Base-by-base conservation (phyloP, 495 filamentous ascomycete species). In the Talaromyces ruber region DNA sequence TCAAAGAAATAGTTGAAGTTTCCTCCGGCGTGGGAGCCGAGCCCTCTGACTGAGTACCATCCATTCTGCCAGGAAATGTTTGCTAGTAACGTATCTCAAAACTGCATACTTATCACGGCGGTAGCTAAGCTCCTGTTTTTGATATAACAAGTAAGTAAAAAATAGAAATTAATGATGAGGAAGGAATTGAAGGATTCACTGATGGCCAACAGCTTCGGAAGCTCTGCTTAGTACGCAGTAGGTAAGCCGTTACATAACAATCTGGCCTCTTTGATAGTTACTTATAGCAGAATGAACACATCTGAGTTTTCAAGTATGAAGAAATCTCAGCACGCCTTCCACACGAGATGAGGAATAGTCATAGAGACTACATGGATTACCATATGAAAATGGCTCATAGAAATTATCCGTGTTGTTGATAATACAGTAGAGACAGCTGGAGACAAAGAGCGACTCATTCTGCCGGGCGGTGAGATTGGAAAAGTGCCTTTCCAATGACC, bases 1-100 rank as follows among this genome's bases (percentile, higher is more conserved):
- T 79, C 29, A 92, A 72, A 29, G 79, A 82, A 64, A 89, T 72
- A 62, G 50, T 69, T 64, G 26, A 24, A 6, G 26, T 18, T 30
- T 37, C 61, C 28, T 16, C 32, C 16, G 59, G 28, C 37, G 43
- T 25, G 25, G 58, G 24, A 60, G 3, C 58, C 37, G 39, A 59
- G 34, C 22, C 7, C 34, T 25, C 55, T 22, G 55, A 3, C 26
- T 21, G 22, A 25, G 59, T 14, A 22, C 3, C 18, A 16, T 60
- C 26, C 59, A 60, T 60, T 16, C 2, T 59, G 43, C 43, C 45
- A 11, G 26, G 16, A 52, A 16, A 18, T 16, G 37, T 26, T 43
- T 45, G 58, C 16, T 43, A 47, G 43, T 6, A 22, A n/a, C 18
- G 18, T 47, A n/a, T 7, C 7, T 11, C 28, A 53, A 28, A 9